Evolutionary conservation across 305 asterid species (phyloP), one percentile per base, ranked within the genome.

Genomic region (Fraxinus velutina): DNA sequence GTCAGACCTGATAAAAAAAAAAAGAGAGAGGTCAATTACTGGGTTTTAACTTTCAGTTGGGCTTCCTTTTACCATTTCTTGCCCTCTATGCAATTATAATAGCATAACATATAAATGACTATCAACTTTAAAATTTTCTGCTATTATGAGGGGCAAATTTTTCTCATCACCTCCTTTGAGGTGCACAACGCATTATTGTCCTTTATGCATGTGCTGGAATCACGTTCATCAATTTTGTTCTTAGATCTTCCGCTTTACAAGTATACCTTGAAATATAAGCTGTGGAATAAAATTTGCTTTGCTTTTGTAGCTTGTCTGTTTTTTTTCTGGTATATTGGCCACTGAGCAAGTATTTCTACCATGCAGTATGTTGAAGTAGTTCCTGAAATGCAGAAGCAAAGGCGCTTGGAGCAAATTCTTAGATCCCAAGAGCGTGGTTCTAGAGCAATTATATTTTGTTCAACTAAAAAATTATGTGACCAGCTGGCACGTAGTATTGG

Each of bases 391-490:
- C 96, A 93, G 90, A 95, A 94, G 89, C 97, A 92, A 85, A 92
- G 97, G 83, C 96, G 98, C 37, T 80, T 95, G 84, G 99, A 95
- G 83, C 98, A 95, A 88, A 95, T 95, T 84, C 94, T 95, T 82
- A 87, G 96, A 89, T 94, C 98, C 74, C 95, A 92, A 86, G 98
- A 95, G 78, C 92, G 87, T 80, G 98, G 98, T 75, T 92, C 99
- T 33, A 95, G 91, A 88, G 79, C 89, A 75, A 94, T 95, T 75
- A 83, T 94, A 80, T 95, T 95, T 79, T 95, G 99, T 82, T 95
- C 99, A 80, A 95, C 99, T 21, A 95, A 94, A 77, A 95, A 86
- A 88, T 71, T 95, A 92, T 95, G 99, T 77, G 99, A 95, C 87
- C 93, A 92, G 30, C 91, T 95, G 73, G 83, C 97, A 55, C 97